A percentile compares a stretch with the other conserved stretches of the same genome.
Conservation (phyloP, 225 moss, liverwort and hornwort genomes). For the Neckera pumila region DNA sequence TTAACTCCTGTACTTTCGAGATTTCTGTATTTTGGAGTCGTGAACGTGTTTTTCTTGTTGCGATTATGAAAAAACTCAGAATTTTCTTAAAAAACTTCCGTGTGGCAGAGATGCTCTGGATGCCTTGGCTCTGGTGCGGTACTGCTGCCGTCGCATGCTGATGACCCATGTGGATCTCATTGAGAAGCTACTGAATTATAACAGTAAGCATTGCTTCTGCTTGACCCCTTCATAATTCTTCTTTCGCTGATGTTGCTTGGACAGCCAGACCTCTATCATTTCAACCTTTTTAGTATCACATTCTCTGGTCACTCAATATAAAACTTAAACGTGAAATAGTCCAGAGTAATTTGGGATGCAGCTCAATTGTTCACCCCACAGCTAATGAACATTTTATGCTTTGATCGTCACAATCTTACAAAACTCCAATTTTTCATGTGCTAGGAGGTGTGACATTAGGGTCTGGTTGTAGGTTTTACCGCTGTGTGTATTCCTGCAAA, state of each 20-base stretch:
- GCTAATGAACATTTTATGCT: background rate
- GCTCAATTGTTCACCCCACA: background rate
- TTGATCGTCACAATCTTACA: background rate
- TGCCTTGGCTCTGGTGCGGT: conserved; percentile 75
- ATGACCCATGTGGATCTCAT: conserved; percentile 99
- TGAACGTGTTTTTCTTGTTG: background rate
- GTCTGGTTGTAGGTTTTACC: background rate
- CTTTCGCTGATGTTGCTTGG: background rate
- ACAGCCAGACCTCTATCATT: too few relatives aligned
- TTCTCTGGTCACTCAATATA: background rate
- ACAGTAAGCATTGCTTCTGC: conserved; percentile 41
- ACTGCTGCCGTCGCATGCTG: conserved; percentile 96
- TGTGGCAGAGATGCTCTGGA: conserved; percentile 73
- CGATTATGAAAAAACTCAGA: background rate
- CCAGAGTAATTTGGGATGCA: background rate
- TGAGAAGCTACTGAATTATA: conserved; percentile 92
- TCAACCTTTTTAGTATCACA: too few relatives aligned
- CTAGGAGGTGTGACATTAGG: background rate
- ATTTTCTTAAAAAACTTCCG: background rate
- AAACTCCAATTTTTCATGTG: background rate
- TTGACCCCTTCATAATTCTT: background rate
- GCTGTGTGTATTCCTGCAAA: background rate
- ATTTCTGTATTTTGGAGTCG: background rate
- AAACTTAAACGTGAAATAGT: background rate
- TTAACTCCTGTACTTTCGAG: background rate